Evolutionary conservation across 805 yeast genomes (phyloP).

Genomic region (Ogataea haglerorum): DNA sequence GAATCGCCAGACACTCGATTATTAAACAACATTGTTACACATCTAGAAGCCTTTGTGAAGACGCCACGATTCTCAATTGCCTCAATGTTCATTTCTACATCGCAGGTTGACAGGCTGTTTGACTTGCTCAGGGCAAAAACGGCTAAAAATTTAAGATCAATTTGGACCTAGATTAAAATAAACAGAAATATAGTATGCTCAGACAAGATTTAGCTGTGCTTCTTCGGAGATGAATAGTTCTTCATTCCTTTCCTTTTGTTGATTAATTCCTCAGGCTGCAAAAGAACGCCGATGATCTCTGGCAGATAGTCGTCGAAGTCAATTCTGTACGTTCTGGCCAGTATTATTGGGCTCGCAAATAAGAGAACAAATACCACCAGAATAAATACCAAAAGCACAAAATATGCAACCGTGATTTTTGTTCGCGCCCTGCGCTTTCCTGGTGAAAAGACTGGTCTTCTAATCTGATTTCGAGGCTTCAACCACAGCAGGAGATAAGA

Average conservation of each 20-base stretch:
- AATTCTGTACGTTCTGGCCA: constrained; percentile 33
- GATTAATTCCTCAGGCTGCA: constrained; percentile 43
- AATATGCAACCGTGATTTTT: constrained; percentile 31
- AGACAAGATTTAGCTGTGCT: constrained; percentile 9
- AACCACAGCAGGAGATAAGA: constrained; percentile 67
- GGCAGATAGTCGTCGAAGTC: constrained; percentile 44
- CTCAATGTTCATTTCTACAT: constrained; percentile 32
- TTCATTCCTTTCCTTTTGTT: constrained; percentile 37
- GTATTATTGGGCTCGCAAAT: constrained; percentile 39
- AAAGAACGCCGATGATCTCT: constrained; percentile 28
- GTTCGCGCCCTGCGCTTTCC: constrained; percentile 39
- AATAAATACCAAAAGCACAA: constrained; percentile 35
- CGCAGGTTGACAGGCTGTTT: constrained; percentile 15
- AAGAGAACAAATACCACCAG: constrained; percentile 31
- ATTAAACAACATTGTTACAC: constrained; percentile 20
- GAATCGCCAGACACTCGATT: constrained; percentile 19
- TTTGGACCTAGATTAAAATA: constrained; percentile 14
- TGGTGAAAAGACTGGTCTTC: constrained; percentile 43
- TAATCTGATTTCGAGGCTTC: constrained; percentile 41
- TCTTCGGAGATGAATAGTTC: constrained; percentile 27
- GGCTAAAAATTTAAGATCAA: constrained; percentile 9
- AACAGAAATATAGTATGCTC: constrained; percentile 1
- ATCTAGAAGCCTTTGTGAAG: constrained; percentile 30
- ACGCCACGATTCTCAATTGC: constrained; percentile 38
- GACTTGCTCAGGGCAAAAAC: constrained; percentile 6